Evolutionary conservation across 768 basidiomycete species (phyloP).

Genomic region (Pholiota microspora): DNA sequence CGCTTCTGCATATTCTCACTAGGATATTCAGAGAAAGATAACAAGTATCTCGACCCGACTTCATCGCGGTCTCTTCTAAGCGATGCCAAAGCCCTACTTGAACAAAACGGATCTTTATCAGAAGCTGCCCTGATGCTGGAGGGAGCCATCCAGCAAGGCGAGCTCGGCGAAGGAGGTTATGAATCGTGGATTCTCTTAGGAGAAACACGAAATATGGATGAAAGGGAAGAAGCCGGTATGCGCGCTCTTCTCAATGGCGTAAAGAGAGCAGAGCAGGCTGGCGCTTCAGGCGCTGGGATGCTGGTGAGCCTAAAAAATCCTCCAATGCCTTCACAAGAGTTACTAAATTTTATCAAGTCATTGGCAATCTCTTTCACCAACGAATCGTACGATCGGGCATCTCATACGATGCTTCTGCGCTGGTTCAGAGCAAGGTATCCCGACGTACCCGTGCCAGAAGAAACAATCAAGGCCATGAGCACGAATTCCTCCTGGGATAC

Average conservation of each 20-base stretch:
- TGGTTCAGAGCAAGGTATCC: conserved; percentile 77
- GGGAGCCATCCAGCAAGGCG: conserved; percentile 83
- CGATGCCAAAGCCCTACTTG: conserved; percentile 76
- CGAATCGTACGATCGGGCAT: conserved; percentile 84
- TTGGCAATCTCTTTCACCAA: conserved; percentile 97
- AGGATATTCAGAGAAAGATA: conserved; percentile 56
- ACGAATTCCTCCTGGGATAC: conserved; percentile 77
- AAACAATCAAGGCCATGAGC: conserved; percentile 50
- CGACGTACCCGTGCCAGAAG: conserved; percentile 49
- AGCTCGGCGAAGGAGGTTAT: conserved; percentile 76
- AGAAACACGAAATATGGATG: conserved; percentile 87
- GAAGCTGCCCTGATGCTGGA: conserved; percentile 88
- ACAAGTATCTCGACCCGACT: conserved; percentile 62
- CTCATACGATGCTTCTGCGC: conserved; percentile 80
- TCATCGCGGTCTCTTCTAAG: conserved; percentile 51
- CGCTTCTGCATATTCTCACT: conserved; percentile 2
- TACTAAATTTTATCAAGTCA: conserved; percentile 48
- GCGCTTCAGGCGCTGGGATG: conserved; percentile 70
- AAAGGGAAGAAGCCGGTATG: conserved; percentile 82
- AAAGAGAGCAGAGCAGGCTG: conserved; percentile 58
- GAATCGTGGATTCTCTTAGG: conserved; percentile 94
- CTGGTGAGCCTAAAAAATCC: conserved; percentile 44
- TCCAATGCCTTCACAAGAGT: conserved; percentile 8
- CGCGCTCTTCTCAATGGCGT: conserved; percentile 76
- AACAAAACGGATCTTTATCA: conserved; percentile 80